These are phyloP conservation scores for Curvularia verruculosa DNA, from an alignment of 2,329 filamentous ascomycete species.

Conservation along the genomic window DNA sequence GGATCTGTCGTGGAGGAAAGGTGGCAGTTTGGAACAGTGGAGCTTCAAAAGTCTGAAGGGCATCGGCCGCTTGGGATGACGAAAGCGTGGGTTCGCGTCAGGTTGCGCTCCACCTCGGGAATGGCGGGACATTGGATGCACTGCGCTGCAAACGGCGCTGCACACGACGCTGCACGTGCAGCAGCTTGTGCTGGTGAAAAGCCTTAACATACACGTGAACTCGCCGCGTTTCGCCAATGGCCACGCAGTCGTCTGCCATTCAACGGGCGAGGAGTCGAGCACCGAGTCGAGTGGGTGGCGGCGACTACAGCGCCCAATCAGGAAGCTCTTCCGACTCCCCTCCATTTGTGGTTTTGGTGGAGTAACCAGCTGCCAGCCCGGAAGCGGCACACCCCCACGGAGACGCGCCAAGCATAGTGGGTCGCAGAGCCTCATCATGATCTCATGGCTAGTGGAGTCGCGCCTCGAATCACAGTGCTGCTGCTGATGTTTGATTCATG, in stretches of 20 bases:
- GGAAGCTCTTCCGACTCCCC: conserved; percentile 7
- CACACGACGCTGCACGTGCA: background rate
- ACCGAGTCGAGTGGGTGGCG: too few species aligned
- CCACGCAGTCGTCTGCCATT: background rate
- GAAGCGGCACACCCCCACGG: conserved; percentile 13
- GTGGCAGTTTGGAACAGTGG: conserved; percentile 19
- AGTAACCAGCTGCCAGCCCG: conserved; percentile 7
- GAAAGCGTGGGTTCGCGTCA: conserved; percentile 17
- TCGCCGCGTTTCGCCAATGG: conserved; percentile 3
- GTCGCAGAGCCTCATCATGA: conserved; percentile 23
- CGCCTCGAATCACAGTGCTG: conserved; percentile 1
- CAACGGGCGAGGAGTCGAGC: background rate
- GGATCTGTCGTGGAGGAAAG: conserved; percentile 8
- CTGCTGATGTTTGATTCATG: conserved; percentile 7
- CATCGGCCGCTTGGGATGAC: conserved; percentile 18
- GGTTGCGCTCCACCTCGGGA: conserved; percentile 21
- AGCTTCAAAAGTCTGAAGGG: conserved; percentile 26
- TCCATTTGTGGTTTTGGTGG: conserved; percentile 4
- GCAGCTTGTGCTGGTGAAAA: conserved; percentile 5
- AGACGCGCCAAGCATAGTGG: conserved; percentile 14
- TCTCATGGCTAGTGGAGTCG: conserved; percentile 15
- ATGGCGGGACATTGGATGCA: conserved; percentile 8
- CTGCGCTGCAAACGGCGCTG: background rate
- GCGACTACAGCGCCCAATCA: background rate
- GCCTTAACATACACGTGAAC: conserved; percentile 3